Base-by-base conservation (phyloP, 768 basidiomycete species). In the Agrocybe praecox region DNA sequence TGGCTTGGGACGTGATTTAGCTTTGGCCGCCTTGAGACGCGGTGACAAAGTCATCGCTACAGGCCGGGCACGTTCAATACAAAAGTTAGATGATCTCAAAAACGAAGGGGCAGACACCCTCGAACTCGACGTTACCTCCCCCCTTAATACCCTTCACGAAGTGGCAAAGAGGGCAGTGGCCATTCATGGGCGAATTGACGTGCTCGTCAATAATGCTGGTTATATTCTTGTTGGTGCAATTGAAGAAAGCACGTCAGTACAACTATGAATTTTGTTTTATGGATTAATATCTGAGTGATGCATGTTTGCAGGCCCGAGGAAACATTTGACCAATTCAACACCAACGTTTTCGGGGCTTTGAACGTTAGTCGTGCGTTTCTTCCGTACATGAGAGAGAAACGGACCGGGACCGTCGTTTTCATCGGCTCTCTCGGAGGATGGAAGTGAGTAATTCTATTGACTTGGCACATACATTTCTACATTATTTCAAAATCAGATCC, bases 41-140 rank as follows among this genome's bases (percentile, higher is more conserved):
- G 78, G 78, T 10, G 79, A 82, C 58, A 73, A 72, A 34, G 81
- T 82, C 14, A 80, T 82, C 53, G 80, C 79, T 0, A 79, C 81
- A 5, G 73, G 72, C 6, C 71, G 78, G 1, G 64, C 59, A 1
- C 73, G 77, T 36, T 74, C 71, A 6, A 59, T 76, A n/a, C 53
- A 67, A 44, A 71, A 65, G 26, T 65, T 76, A 19, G 66, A 65
- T 3, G 73, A 69, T 40, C 58, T 75, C 18, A 62, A 65, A 49
- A 47, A 50, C 2, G 36, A 49, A 2, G 73, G 51, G 6, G 51
- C 29, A 22, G 17, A 46, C 34, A 26, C 59, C 19, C 15, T 61
- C 18, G 50, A 55, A 49, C 49, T 61, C 6, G 60, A 61, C 17
- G 57, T 58, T 2, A 58, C 60, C 11, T 34, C 55, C 2, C 43